Base-by-base conservation (phyloP, 2,329 filamentous ascomycete species). In the Septoria petroselini region DNA sequence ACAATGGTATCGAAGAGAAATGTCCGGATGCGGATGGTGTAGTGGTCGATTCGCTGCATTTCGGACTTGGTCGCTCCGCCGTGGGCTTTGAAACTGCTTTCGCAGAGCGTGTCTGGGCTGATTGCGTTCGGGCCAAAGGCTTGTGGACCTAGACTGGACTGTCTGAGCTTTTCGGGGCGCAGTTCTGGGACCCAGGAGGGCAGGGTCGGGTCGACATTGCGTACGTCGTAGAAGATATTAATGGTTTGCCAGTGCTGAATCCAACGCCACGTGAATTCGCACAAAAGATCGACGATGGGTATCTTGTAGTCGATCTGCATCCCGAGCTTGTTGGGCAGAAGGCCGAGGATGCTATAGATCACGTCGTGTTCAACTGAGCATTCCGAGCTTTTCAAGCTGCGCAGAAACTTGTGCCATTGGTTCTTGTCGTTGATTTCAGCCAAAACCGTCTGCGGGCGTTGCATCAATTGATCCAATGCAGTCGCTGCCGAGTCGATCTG, bases 181-280 rank as follows among this genome's bases (percentile, higher is more conserved):
- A 49, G 39, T 17, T 49, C 47, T 3, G 38, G 47, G 1, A 49
- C 40, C 47, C 47, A 49, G 4, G 39, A 42, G 3, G 47, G 47
- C 7, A 49, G 21, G n/a, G 30, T 14, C 11, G 39, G 18, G 25
- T 49, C 47, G 14, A 41, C 23, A 18, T 42, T 42, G 6, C 47
- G 38, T n/a, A 42, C 39, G 14, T 38, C 31, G 38, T 49, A 49
- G n/a, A 49, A 38, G 29, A 35, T 12, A 27, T 49, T 43, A 11
- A 43, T 7, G 17, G 15, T 41, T 9, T 42, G 31, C 2, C 7
- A 30, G 4, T 49, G n/a, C 8, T 34, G n/a, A 8, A 49, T 42
- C 39, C 39, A 42, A 1, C 47, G 39, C 15, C 31, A 49, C 11
- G 40, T 41, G 23, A 42, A 49, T 5, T 49, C 47, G 21, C 27